Percentiles rank a stretch among this genome's conserved stretches.
Conservation (phyloP, 2,329 filamentous ascomycete genomes). For the Colletotrichum sp. region DNA sequence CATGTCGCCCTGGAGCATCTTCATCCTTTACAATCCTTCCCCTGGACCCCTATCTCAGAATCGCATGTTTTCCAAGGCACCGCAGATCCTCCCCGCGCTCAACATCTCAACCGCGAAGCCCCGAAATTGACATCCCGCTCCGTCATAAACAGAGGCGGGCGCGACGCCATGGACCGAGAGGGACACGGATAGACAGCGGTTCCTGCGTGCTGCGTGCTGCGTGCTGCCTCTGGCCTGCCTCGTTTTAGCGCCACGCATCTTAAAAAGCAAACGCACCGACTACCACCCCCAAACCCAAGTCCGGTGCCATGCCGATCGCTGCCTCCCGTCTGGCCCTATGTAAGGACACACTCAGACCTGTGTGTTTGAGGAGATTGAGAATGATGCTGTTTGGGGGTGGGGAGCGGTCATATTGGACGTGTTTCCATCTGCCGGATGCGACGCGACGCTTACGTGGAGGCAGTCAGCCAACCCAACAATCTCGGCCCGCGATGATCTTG, state of each 20-base stretch:
- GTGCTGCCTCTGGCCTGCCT: background rate
- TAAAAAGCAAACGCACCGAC: background rate
- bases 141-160: background rate
- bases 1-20: background rate
- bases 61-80: background rate
- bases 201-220: background rate
- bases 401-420: background rate
- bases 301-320: background rate
- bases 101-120: background rate
- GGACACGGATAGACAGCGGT: slow-evolving; percentile 10
- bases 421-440: background rate
- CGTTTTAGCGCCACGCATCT: background rate
- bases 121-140: background rate
- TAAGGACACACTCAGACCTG: background rate
- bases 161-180: background rate
- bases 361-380: background rate
- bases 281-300: background rate
- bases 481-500: background rate
- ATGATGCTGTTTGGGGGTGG: background rate
- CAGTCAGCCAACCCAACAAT: background rate
- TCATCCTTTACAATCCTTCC: background rate
- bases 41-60: background rate
- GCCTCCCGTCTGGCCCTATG: background rate
- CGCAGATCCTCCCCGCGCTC: background rate
- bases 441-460: background rate